Conservation (phyloP, 1,139 yeast genomes). For the Blastobotrys malaysiensis region DNA sequence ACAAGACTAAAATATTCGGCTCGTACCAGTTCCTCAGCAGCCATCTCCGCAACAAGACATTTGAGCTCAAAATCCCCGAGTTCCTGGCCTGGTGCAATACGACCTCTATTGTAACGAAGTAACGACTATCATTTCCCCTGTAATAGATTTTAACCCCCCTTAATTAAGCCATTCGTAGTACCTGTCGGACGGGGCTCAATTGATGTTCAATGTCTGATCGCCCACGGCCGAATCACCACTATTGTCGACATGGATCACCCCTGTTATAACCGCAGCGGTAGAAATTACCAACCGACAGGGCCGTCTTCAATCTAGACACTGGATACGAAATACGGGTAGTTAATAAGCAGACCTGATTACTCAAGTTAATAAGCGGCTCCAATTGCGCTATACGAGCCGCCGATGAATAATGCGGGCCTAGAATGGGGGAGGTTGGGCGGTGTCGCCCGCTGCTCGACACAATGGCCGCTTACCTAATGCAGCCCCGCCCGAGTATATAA, state of each 20-base stretch:
- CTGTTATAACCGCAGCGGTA: no score
- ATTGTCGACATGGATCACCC: no score
- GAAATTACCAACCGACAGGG: no score
- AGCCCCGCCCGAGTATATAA: not conserved
- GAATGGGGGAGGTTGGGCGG: not conserved
- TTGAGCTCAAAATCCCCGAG: slow-evolving; percentile 6
- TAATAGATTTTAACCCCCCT: not conserved
- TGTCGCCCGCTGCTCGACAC: not conserved
- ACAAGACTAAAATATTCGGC: slow-evolving; percentile 6
- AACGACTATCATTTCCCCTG: not conserved
- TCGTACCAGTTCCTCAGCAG: slow-evolving; percentile 9
- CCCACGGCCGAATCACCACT: no score
- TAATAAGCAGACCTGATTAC: no score
- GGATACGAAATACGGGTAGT: not conserved
- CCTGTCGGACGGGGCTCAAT: no score
- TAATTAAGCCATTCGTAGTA: no score
- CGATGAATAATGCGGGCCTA: not conserved
- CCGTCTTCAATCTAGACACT: no score
- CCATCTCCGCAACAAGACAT: slow-evolving; percentile 10
- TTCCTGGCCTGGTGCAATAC: slow-evolving; percentile 1
- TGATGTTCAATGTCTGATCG: no score
- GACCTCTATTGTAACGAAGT: not conserved
- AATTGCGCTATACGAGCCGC: not conserved
- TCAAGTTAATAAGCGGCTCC: no score
- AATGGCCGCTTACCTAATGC: not conserved